phyloP scores from a whole-genome alignment of 352 stramenopile genomes.

The Paralagenidium karlingii region DNA sequence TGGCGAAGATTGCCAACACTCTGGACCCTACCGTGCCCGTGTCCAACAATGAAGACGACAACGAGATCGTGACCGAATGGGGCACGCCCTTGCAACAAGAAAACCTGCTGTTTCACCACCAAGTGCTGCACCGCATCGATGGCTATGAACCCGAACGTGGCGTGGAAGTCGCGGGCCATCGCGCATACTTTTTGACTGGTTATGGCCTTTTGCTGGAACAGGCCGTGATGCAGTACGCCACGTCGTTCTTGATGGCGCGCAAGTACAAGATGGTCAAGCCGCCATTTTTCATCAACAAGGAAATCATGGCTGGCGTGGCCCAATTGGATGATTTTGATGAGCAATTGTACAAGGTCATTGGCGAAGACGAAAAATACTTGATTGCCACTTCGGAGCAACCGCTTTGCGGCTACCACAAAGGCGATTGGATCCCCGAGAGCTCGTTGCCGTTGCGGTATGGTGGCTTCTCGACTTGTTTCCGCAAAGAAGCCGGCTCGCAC shows the following conservation, averaged over 20 bases:
- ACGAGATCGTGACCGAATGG: constrained; percentile 87
- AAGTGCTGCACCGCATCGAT: constrained; percentile 97
- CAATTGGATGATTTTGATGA: constrained; percentile 99
- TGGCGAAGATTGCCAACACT: constrained; percentile 94
- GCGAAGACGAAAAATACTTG: constrained; percentile 98
- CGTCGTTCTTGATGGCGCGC: constrained; percentile 91
- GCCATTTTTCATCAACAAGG: constrained; percentile 99
- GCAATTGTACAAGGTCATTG: constrained; percentile 98
- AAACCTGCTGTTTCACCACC: constrained; percentile 89
- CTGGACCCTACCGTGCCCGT: constrained; percentile 94
- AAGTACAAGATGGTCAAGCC: constrained; percentile 98
- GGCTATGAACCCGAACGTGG: constrained; percentile 98
- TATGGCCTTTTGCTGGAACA: constrained; percentile 98
- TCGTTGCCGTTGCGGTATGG: constrained; percentile 76
- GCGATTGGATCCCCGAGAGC: constrained; percentile 83
- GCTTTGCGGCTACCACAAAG: constrained; percentile 98
- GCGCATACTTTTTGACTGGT: constrained; percentile 98
- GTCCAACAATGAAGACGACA: constrained; percentile 95
- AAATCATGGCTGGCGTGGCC: constrained; percentile 95
- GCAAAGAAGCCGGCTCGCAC: constrained; percentile 97
- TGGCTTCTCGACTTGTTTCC: constrained; percentile 99
- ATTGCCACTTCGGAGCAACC: constrained; percentile 99
- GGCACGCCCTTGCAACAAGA: constrained; percentile 51
- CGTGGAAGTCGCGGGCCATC: constrained; percentile 92
- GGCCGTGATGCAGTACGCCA: constrained; percentile 98